phyloP scores from a whole-genome alignment of 1,284 basidiomycete species.

The Ustilago tritici region DNA sequence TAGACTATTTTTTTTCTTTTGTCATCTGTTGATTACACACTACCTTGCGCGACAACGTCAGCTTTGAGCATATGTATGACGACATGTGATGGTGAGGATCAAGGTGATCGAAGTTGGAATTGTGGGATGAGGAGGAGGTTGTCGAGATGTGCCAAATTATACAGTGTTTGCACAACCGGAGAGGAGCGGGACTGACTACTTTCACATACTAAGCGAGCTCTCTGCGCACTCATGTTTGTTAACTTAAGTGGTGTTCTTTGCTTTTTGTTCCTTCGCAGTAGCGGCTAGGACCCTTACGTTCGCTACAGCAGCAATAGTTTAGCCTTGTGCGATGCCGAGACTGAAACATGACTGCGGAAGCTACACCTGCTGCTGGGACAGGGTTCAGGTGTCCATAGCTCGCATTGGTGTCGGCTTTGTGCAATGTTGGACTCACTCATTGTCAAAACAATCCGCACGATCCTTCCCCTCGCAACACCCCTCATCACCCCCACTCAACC shows the following conservation, averaged over 20 bases:
- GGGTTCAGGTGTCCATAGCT: no score
- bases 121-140: not conserved
- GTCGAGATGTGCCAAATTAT: slow-evolving; percentile 2
- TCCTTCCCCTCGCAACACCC: slow-evolving; percentile 34
- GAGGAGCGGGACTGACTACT: not conserved
- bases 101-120: not conserved
- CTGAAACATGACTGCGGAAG: no score
- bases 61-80: no score
- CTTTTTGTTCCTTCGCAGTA: not conserved
- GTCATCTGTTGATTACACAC: not conserved
- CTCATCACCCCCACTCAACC: slow-evolving; percentile 41
- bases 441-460: slow-evolving; percentile 41
- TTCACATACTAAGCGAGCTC: slow-evolving; percentile 1
- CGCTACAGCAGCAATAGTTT: no score
- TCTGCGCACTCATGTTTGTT: not conserved
- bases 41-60: not conserved
- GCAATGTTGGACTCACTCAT: slow-evolving; percentile 31
- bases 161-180: not conserved
- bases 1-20: slow-evolving; percentile 13
- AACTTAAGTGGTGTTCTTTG: slow-evolving; percentile 1
- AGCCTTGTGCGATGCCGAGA: no score
- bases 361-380: no score
- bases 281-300: no score
- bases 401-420: no score
- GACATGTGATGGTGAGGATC: not conserved